Conservation (phyloP, 2,329 filamentous ascomycete species). For the Rhexocercosporidium sp. region DNA sequence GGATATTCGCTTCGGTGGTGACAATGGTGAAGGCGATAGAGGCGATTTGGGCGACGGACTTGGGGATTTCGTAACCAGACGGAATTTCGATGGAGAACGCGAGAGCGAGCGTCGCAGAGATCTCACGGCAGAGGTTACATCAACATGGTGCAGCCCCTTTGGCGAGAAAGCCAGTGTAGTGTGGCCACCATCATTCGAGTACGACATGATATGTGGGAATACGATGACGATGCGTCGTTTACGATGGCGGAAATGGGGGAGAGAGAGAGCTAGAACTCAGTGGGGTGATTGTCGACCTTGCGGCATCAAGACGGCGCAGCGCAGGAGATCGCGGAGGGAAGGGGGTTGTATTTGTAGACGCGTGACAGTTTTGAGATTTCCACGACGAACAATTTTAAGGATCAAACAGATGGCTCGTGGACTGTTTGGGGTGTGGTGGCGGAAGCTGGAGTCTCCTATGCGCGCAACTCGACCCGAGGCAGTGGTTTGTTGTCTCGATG, state of each 20-base stretch:
- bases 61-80: conserved; percentile 56
- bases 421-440: background rate
- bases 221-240: conserved; percentile 28
- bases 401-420: background rate
- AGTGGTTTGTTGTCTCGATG: background rate
- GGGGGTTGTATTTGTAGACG: background rate
- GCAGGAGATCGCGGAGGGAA: background rate
- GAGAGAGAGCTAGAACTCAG: conserved; percentile 12
- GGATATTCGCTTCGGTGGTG: conserved; percentile 50
- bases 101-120: conserved; percentile 87
- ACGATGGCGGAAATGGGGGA: conserved; percentile 23
- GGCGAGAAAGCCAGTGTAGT: conserved; percentile 86
- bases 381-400: background rate
- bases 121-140: conserved; percentile 80
- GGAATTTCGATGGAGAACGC: conserved; percentile 91
- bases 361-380: background rate
- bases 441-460: background rate
- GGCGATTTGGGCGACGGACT: conserved; percentile 57
- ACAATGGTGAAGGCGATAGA: conserved; percentile 61
- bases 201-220: conserved; percentile 56
- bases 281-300: conserved; percentile 24
- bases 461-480: conserved; percentile 2
- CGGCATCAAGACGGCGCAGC: conserved; percentile 29
- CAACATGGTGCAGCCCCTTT: conserved; percentile 80
- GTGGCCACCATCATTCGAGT: conserved; percentile 63